Conservation (phyloP, 2,329 filamentous ascomycete genomes). For the Helotiales sp. region DNA sequence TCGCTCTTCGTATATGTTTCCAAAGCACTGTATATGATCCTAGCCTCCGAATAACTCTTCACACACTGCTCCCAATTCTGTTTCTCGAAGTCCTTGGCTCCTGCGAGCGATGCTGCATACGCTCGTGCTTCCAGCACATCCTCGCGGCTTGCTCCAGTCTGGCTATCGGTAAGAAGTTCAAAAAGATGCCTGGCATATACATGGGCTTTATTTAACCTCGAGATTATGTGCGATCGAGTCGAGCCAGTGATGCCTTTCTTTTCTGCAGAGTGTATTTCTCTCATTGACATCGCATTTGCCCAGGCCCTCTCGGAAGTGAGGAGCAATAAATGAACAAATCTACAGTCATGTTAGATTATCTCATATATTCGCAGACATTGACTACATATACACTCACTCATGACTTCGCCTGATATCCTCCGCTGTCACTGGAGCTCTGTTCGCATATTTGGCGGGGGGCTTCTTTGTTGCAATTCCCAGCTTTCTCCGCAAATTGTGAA, state of each 20-base stretch:
- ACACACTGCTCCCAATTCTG: constrained; percentile 82
- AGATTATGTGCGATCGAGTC: constrained; percentile 84
- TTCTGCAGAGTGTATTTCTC: constrained; percentile 76
- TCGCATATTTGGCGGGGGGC: constrained; percentile 82
- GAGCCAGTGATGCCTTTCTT: constrained; percentile 77
- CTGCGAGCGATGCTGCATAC: constrained; percentile 75
- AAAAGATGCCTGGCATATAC: constrained; percentile 69
- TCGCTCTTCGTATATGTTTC: constrained; percentile 68
- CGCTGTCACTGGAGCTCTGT: constrained; percentile 68
- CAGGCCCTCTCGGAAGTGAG: constrained; percentile 88
- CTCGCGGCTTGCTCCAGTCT: constrained; percentile 64
- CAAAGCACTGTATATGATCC: constrained; percentile 81
- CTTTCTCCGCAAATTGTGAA: constrained; percentile 82
- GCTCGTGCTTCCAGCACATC: constrained; percentile 85
- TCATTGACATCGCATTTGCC: constrained; percentile 96
- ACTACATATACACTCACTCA: constrained; percentile 57
- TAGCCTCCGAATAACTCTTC: constrained; percentile 70
- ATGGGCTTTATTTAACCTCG: constrained; percentile 78
- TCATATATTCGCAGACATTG: not conserved
- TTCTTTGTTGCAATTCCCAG: constrained; percentile 74
- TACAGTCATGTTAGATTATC: constrained; percentile 38
- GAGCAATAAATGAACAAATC: constrained; percentile 76
- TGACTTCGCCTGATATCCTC: constrained; percentile 73
- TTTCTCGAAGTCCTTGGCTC: constrained; percentile 82
- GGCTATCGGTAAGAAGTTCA: constrained; percentile 60